Evolutionary conservation across 352 stramenopile species (phyloP).

Genomic region (Ophiocytium majus): DNA sequence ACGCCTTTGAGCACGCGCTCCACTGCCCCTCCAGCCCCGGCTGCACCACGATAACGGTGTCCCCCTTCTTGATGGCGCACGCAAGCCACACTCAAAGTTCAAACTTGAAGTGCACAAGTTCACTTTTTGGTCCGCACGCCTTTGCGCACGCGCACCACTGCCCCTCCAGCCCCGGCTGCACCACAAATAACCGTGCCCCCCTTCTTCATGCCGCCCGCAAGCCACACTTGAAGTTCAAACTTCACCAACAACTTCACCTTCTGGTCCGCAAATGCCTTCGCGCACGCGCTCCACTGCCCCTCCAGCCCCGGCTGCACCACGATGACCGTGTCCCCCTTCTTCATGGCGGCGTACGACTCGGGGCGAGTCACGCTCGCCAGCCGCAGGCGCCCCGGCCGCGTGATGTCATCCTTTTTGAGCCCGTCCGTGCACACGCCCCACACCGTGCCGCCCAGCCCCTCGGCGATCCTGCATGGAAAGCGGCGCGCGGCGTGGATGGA

Average conservation of each 20-base stretch:
- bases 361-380: slow-evolving; percentile 50
- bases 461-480: slow-evolving; percentile 58
- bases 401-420: slow-evolving; percentile 63
- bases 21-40: slow-evolving; percentile 31
- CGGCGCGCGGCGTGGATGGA: slow-evolving; percentile 48
- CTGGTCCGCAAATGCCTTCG: slow-evolving; percentile 60
- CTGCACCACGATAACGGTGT: slow-evolving; percentile 59
- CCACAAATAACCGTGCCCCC: slow-evolving; percentile 63
- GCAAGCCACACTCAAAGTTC: too few relatives aligned
- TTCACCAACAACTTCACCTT: too few relatives aligned
- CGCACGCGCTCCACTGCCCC: slow-evolving; percentile 37
- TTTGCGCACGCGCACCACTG: slow-evolving; percentile 38
- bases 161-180: slow-evolving; percentile 26
- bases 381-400: slow-evolving; percentile 45
- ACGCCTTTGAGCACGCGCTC: slow-evolving; percentile 28
- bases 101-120: too few relatives aligned
- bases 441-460: slow-evolving; percentile 58
- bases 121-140: slow-evolving; percentile 65
- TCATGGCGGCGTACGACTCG: slow-evolving; percentile 37
- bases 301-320: slow-evolving; percentile 33
- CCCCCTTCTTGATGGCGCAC: slow-evolving; percentile 61
- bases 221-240: too few relatives aligned
- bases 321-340: slow-evolving; percentile 63
- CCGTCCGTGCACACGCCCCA: slow-evolving; percentile 57
- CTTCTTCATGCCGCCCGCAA: slow-evolving; percentile 50